Evolutionary conservation across 176 grass and related monocot species (phyloP), one percentile per base, ranked within the genome.

Genomic region (Oryza meridionalis): DNA sequence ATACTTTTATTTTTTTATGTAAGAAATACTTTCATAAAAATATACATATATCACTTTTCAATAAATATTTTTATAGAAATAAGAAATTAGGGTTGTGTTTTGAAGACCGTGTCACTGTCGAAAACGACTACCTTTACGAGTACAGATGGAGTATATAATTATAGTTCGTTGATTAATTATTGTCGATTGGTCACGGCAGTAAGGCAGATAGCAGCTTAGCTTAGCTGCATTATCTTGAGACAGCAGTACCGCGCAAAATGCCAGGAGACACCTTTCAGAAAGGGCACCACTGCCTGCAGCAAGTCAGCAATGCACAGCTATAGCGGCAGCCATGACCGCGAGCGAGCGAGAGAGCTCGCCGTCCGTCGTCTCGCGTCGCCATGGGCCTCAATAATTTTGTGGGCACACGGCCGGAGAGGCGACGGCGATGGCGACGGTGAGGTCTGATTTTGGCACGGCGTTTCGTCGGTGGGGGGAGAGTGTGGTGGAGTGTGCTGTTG

Each of bases 371-470:
- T 3, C 42, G 42, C 61, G 40, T 67, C 25, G 17, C 24, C 53
- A n/a, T 24, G 55, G 55, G 17, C 24, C 53, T 37, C 59, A 67
- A 75, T 75, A 67, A 84, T 84, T 84, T 26, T 55, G 70, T 32
- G 51, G 80, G 69, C 4, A 7, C 55, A 7, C 55, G 38, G 35
- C 35, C 35, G 35, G 35, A 6, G 26, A 16, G 4, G 69, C 26
- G 15, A 50, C 47, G 49, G 5, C 49, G 49, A 51, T 15, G 15
- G 49, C 14, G 81, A 65, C 26, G 66, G 50, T 12, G 67, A 12
- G 32, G 8, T 26, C 49, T 51, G 49, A 16, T 51, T 51, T 43
- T 59, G 79, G 50, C 50, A 6, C 68, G n/a, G 64, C 68, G 33
- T 33, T 33, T 2, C 49, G 64, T 67, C 38, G 67, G 58, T 17